These are phyloP conservation scores for Petasospora fabianii DNA, from an alignment of 1,139 yeast genomes.

Conservation along the genomic window DNA sequence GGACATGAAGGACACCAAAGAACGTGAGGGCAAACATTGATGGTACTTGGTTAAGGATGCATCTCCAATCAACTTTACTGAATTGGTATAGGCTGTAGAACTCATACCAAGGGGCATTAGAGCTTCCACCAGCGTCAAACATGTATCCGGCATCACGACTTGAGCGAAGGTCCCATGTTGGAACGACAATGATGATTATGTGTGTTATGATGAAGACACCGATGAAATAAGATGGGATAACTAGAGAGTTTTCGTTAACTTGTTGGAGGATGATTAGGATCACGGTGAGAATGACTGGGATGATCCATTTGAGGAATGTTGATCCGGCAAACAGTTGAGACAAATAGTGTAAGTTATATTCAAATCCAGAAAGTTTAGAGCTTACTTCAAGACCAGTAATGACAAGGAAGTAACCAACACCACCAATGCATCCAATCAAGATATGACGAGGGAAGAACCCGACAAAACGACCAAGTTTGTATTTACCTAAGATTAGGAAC, in stretches of 20 bases:
- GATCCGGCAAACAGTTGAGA: conserved; percentile 39
- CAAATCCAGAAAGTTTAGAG: conserved; percentile 72
- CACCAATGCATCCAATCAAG: conserved; percentile 95
- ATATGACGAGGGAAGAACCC: conserved; percentile 97
- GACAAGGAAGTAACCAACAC: conserved; percentile 90
- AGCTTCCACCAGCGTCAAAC: conserved; percentile 47
- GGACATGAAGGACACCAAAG: conserved; percentile 93
- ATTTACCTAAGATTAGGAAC: conserved; percentile 72
- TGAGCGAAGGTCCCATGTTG: conserved; percentile 54
- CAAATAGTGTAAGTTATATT: conserved; percentile 58
- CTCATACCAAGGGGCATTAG: conserved; percentile 81
- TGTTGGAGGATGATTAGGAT: conserved; percentile 61
- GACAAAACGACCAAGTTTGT: conserved; percentile 76
- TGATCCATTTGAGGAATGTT: conserved; percentile 61
- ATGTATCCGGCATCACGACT: conserved; percentile 84
- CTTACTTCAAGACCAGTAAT: conserved; percentile 91
- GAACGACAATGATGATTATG: conserved; percentile 57
- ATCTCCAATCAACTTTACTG: conserved; percentile 65
- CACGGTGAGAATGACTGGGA: conserved; percentile 64
- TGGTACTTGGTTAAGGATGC: conserved; percentile 69
- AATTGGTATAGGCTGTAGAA: conserved; percentile 76
- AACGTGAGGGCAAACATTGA: conserved; percentile 94
- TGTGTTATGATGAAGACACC: conserved; percentile 69
- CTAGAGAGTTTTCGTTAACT: conserved; percentile 63
- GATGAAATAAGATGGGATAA: conserved; percentile 81